Evolutionary conservation across 371 early-diverging fungal species (phyloP), one percentile per base, ranked within the genome.

Genomic region (Mucor plumbeus): DNA sequence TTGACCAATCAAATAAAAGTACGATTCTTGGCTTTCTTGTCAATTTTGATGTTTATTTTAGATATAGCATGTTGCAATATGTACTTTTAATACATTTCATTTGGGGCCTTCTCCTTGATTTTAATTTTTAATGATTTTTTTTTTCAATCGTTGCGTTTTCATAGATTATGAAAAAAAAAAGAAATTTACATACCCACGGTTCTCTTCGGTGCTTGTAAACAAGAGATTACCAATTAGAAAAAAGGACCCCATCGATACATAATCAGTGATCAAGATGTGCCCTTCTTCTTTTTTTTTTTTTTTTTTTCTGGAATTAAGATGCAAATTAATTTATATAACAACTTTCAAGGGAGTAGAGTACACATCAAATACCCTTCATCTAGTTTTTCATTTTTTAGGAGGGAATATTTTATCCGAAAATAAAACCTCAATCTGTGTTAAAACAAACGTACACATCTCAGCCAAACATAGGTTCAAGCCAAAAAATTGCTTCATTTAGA

Each of bases 401-500:
- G 48, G 48, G 48, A 10, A 9, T 48, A 48, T 48, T 48, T 48
- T 48, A 48, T 19, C 48, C 48, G 48, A 48, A 48, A 19, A 48
- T 10, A 17, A 47, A 47, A 48, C 48, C 48, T 21, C 48, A 48
- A 48, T 3, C 26, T 26, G 26, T 3, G 26, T 26, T 26, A 26
- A 26, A 26, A 26, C 26, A 26, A 1, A 48, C 9, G 3, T 11
- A 1, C 38, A 1, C 48, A 21, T 48, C 48, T 19, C 48, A 48
- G 48, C 48, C 48, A 48, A 19, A 48, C 48, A 48, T 48, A 21
- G 48, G 7, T 1, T 48, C 38, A 7, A 38, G 19, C 48, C 48
- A 48, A 34, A 53, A 44, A 50, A 59, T 65, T 65, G 19, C 65
- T 48, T 26, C 31, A n/a, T 65, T 65, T 66, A 33, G 61, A 66